Conservation (phyloP, 2,329 filamentous ascomycete genomes). For the Pyrenophora teres region DNA sequence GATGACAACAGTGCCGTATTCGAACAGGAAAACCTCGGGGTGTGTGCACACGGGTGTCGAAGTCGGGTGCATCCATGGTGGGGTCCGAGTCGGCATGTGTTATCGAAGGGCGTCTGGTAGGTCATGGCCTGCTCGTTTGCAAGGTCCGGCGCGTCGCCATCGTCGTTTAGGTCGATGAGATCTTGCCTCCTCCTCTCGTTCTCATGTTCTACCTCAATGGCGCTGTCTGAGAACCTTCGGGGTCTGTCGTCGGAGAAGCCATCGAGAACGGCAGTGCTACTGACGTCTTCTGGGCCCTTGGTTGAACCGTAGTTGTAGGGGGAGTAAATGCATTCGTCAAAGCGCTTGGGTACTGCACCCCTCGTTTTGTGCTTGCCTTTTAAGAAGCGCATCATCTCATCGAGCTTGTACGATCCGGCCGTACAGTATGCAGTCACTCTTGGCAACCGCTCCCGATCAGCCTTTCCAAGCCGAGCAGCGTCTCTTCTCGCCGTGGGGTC, state of each 20-base stretch:
- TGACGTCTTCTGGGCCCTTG: constrained; percentile 41
- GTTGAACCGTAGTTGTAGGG: constrained; percentile 77
- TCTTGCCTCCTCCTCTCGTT: constrained; percentile 62
- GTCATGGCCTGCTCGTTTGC: constrained; percentile 33
- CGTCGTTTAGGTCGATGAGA: constrained; percentile 64
- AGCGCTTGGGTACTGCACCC: constrained; percentile 84
- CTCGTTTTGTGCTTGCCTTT: constrained; percentile 80
- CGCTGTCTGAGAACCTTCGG: constrained; percentile 74
- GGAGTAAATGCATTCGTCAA: constrained; percentile 97
- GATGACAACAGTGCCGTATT: constrained; percentile 96
- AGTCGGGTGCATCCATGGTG: constrained; percentile 62
- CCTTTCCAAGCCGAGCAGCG: constrained; percentile 89
- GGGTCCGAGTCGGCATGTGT: constrained; percentile 41
- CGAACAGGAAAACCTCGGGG: constrained; percentile 93
- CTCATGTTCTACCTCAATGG: constrained; percentile 68
- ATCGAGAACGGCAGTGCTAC: constrained; percentile 39
- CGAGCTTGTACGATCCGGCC: constrained; percentile 87
- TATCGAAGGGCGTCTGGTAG: constrained; percentile 30
- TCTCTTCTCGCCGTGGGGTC: constrained; percentile 91
- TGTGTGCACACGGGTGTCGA: constrained; percentile 86
- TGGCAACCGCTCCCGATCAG: constrained; percentile 83
- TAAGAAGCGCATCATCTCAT: constrained; percentile 85
- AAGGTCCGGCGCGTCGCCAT: constrained; percentile 38
- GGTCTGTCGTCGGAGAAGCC: constrained; percentile 50
- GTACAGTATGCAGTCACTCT: constrained; percentile 97